These are phyloP conservation scores for Apiotrichum domesticum DNA, from an alignment of 1,284 basidiomycete genomes.

Conservation along the genomic window DNA sequence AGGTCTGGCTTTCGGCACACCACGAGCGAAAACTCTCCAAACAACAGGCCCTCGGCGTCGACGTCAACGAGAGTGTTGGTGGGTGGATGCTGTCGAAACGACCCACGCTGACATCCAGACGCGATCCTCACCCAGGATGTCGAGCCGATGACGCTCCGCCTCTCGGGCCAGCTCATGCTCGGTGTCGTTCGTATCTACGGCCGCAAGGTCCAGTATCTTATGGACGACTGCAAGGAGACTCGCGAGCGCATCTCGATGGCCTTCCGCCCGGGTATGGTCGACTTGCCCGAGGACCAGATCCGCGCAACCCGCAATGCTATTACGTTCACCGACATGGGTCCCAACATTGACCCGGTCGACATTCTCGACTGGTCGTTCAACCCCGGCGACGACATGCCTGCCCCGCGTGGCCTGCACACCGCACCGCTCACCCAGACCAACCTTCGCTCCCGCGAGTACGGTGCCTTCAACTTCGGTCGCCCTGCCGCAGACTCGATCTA, in stretches of 20 bases:
- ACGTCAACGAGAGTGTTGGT: conserved; percentile 91
- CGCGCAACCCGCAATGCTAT: conserved; percentile 69
- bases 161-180: conserved; percentile 89
- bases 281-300: conserved; percentile 90
- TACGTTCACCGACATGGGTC: conserved; percentile 32
- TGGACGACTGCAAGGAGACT: conserved; percentile 97
- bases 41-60: conserved; percentile 84
- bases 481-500: conserved; percentile 47
- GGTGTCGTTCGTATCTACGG: conserved; percentile 97
- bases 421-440: conserved; percentile 21
- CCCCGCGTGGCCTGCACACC: conserved; percentile 16
- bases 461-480: conserved; percentile 43
- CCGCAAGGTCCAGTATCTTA: conserved; percentile 90
- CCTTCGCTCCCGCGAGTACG: conserved; percentile 35
- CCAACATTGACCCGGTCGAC: conserved; percentile 25
- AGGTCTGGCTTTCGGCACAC: conserved; percentile 98
- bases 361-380: conserved; percentile 38
- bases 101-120: conserved; percentile 49
- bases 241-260: conserved; percentile 93
- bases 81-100: conserved; percentile 38
- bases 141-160: conserved; percentile 77
- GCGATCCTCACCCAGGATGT: conserved; percentile 77
- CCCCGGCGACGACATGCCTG: conserved; percentile 6
- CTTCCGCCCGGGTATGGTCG: conserved; percentile 85
- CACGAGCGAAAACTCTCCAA: conserved; percentile 98